Conservation (phyloP, 805 yeast genomes). For the Gaillardinia entomophila region DNA sequence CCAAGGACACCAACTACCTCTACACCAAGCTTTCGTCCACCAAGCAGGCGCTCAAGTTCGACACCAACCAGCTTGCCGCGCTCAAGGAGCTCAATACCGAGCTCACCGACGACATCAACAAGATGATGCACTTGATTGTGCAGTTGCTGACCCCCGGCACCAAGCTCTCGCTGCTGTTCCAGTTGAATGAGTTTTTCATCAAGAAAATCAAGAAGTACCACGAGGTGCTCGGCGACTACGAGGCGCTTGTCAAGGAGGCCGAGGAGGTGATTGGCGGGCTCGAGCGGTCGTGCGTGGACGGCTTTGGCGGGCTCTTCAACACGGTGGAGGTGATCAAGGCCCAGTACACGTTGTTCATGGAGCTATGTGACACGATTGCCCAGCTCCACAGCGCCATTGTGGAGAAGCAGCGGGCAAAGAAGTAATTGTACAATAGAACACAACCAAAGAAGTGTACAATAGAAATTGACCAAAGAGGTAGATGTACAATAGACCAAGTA, state of each 20-base stretch:
- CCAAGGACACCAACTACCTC: constrained; percentile 63
- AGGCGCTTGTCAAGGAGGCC: constrained; percentile 56
- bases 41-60: constrained; percentile 55
- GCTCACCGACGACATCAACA: constrained; percentile 44
- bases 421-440: not conserved
- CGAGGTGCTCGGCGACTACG: constrained; percentile 48
- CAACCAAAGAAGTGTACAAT: not conserved
- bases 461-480: not conserved
- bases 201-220: constrained; percentile 47
- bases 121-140: constrained; percentile 47
- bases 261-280: constrained; percentile 45
- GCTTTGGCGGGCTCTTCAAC: constrained; percentile 37
- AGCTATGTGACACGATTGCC: constrained; percentile 67
- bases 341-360: constrained; percentile 69
- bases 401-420: too few relatives aligned
- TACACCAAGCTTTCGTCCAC: constrained; percentile 57
- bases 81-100: constrained; percentile 35
- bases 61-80: constrained; percentile 30
- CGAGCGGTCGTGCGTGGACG: constrained; percentile 30
- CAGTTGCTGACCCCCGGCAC: constrained; percentile 52
- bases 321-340: constrained; percentile 59
- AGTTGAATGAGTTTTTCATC: constrained; percentile 51
- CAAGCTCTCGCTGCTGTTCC: constrained; percentile 48
- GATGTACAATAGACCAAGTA: not conserved
- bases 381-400: constrained; percentile 51